Evolutionary conservation across 2,329 filamentous ascomycete species (phyloP), one percentile per base, ranked within the genome.

Genomic region (Fusarium luffae): DNA sequence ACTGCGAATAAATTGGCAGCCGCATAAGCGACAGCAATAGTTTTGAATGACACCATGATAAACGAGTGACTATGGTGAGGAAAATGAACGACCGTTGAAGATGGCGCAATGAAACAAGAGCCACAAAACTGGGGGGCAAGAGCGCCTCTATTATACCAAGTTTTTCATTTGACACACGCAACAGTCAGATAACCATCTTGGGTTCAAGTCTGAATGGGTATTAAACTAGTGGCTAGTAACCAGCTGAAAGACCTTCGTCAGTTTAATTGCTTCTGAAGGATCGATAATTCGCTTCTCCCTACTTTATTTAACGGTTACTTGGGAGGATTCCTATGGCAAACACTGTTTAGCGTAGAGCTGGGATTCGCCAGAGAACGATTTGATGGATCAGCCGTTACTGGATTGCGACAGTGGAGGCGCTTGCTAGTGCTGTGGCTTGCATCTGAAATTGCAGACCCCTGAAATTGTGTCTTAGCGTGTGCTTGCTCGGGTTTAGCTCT

Each of bases 1-100:
- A 61, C 59, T 4, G 56, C 56, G 27, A 61, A 3, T 2, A 63
- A 2, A n/a, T 47, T 63, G 2, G 2, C 25, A 1, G 46, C 41
- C 4, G 25, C 59, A 63, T 61, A 61, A 19, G 21, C 56, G n/a
- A 47, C 46, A 2, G n/a, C 56, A 25, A 63, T 13, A 19, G 25
- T 4, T n/a, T 54, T 63, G 4, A 63, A 3, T 10, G 46, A 63
- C n/a, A 63, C 59, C 59, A 63, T 63, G 34, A 54, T 34, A 11
- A 42, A 61, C 8, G 59, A 63, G n/a, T 23, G 57, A 28, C 57
- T 54, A 23, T 18, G 1, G 49, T 56, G 41, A 56, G 19, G 10
- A 3, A 16, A 16, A 14, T 5, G 12, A 10, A 25, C 23, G 14
- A 44, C 14, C 16, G 11, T 28, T 12, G 21, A 16, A 18, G 16